Evolutionary conservation across 768 basidiomycete species (phyloP).

Genomic region (Xerocomus brunneocitrinus): DNA sequence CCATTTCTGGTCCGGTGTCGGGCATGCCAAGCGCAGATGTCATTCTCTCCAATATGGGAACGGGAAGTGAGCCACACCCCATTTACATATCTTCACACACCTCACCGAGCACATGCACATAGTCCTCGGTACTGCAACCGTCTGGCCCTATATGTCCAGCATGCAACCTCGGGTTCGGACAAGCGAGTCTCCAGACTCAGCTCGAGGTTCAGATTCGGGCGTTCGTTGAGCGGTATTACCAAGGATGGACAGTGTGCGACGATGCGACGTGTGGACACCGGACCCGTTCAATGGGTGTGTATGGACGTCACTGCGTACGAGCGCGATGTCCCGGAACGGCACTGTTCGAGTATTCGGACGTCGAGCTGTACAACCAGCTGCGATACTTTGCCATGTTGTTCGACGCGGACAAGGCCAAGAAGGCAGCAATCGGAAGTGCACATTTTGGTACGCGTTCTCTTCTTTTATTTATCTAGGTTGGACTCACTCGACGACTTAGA

Average conservation of each 20-base stretch:
- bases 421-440: slow-evolving; percentile 44
- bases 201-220: slow-evolving; percentile 82
- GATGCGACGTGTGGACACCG: slow-evolving; percentile 79
- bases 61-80: slow-evolving; percentile 42
- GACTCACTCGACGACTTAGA: slow-evolving; percentile 37
- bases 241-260: slow-evolving; percentile 84
- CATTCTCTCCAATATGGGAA: slow-evolving; percentile 58
- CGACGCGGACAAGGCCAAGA: slow-evolving; percentile 59
- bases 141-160: slow-evolving; percentile 67
- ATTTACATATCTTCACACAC: background rate
- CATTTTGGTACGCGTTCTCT: slow-evolving; percentile 34
- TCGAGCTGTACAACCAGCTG: slow-evolving; percentile 84
- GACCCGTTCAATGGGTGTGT: slow-evolving; percentile 93
- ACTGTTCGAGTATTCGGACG: slow-evolving; percentile 68
- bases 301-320: slow-evolving; percentile 76
- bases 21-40: slow-evolving; percentile 55
- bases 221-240: slow-evolving; percentile 77
- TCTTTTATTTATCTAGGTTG: background rate
- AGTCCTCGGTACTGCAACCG: slow-evolving; percentile 65
- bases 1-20: slow-evolving; percentile 76
- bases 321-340: slow-evolving; percentile 10
- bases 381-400: slow-evolving; percentile 80
- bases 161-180: slow-evolving; percentile 51
- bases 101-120: background rate
- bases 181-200: slow-evolving; percentile 71